Evolutionary conservation across 2,329 filamentous ascomycete genomes (phyloP), one percentile per base, ranked within the genome.

Genomic region (Ophiostoma sp.): DNA sequence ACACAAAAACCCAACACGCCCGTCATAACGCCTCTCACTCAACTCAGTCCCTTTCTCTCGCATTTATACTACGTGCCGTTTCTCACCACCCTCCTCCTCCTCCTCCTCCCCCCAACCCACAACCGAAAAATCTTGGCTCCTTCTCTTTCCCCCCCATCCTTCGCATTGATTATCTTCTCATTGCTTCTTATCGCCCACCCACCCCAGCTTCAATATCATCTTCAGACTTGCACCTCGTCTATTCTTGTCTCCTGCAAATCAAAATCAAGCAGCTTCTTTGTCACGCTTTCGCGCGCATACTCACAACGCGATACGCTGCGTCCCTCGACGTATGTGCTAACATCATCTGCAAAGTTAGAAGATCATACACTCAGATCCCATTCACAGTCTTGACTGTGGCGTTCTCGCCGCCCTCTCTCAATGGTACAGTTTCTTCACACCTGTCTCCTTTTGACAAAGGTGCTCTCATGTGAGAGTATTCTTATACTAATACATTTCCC

Each of bases 11-110:
- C 42, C 68, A 68, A 64, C 65, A 66, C 68, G 49, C 65, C 66
- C 64, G 60, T 66, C 70, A 64, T 60, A 66, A 64, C 67, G 67
- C 69, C 40, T 44, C 69, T 58, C 64, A 16, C 65, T 68, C 44
- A 45, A 18, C 44, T 67, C 52, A 62, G 60, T 14, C 55, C 64
- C 38, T 65, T 45, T 42, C 27, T 47, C 14, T 64, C 41, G 8
- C 42, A 27, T 18, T n/a, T 44, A 7, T n/a, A 64, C 62, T 9
- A 42, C 41, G 6, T 45, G 12, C 63, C 63, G 63, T 9, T 62
- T 41, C 60, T 63, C 60, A 44, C 60, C 49, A 52, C 49, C 16
- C 38, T n/a, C 38, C 27, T 27, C 27, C 27, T 27, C 27, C 47
- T 47, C 55, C 66, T 14, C 18, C 47, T 63, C 64, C 18, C 65